Conservation (phyloP, 257 asterid species). For the Capsicum chinense region DNA sequence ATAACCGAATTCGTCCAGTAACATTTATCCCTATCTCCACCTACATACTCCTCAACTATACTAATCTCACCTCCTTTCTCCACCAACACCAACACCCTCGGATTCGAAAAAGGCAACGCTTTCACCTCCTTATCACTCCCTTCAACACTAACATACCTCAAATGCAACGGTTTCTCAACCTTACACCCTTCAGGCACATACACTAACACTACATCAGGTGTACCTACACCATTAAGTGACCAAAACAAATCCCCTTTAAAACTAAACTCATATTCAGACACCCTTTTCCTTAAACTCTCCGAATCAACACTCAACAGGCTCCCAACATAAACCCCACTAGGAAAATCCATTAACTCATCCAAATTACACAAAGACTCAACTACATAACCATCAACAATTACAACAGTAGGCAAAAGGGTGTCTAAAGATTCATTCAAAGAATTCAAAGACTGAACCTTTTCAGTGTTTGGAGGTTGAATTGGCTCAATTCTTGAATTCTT, state of each 20-base stretch:
- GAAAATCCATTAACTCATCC: conserved; percentile 41
- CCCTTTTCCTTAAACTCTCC: conserved; percentile 58
- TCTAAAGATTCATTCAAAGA: conserved; percentile 44
- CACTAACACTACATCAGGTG: conserved; percentile 74
- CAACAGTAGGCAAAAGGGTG: conserved; percentile 52
- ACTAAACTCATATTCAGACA: conserved; percentile 55
- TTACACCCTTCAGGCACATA: conserved; percentile 84
- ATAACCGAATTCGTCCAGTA: conserved; percentile 87
- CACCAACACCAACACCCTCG: conserved; percentile 84
- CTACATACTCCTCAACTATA: conserved; percentile 75
- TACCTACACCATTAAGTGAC: conserved; percentile 90
- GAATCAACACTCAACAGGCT: conserved; percentile 54
- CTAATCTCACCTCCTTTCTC: conserved; percentile 84
- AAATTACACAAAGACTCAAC: conserved; percentile 53
- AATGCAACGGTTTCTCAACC: conserved; percentile 72
- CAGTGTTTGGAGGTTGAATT: conserved; percentile 29
- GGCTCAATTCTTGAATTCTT: conserved; percentile 72
- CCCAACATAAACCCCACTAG: conserved; percentile 78
- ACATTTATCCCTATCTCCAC: conserved; percentile 57
- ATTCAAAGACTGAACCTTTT: not conserved
- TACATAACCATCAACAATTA: conserved; percentile 75
- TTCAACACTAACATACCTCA: conserved; percentile 61
- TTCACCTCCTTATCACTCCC: conserved; percentile 64
- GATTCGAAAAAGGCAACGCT: conserved; percentile 76
- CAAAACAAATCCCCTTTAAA: conserved; percentile 84